Evolutionary conservation across 2,329 filamentous ascomycete species (phyloP), one percentile per base, ranked within the genome.

Genomic region (Didymella arachidicola): DNA sequence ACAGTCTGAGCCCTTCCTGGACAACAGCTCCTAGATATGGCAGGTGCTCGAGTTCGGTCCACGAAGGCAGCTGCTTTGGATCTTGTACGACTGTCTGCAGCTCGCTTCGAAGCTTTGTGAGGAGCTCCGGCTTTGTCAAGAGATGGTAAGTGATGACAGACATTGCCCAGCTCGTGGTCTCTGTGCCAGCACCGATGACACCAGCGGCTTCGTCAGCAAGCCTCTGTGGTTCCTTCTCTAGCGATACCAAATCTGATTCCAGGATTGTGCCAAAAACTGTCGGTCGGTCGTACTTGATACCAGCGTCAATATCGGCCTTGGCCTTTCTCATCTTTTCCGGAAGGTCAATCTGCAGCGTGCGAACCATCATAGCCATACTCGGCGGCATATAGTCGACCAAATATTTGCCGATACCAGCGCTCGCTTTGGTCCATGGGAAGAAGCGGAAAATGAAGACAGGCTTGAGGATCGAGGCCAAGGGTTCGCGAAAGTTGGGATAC

Each of bases 21-120:
- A 77, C 67, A 16, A 73, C 66, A 19, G 73, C 74, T 18, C 68
- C 65, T 16, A 76, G 72, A 43, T 74, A 75, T 2, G 73, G 73
- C 10, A 76, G 58, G 2, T 63, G 56, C 46, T 73, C 65, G 0
- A 75, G 60, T 11, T 64, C 61, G 2, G 60, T 50, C 66, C 67
- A 71, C 6, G 57, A 44, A 7, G 64, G 63, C 2, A 65, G 41
- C 14, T 68, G 41, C 14, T 53, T 61, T 0, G 67, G 44, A 36
- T 70, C 64, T 16, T 55, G 32, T 3, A 70, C 52, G 2, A 66
- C 69, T 10, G 38, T 49, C 27, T 61, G 22, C 7, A 77, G 53
- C 38, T 76, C 74, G 18, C 41, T 16, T 2, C 62, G 69, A 11
- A 76, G 59, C 22, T 69, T 70, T 1, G 46, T 30, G 1, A 68